phyloP scores from a whole-genome alignment of 805 yeast species.

The Candida manassasensis region DNA sequence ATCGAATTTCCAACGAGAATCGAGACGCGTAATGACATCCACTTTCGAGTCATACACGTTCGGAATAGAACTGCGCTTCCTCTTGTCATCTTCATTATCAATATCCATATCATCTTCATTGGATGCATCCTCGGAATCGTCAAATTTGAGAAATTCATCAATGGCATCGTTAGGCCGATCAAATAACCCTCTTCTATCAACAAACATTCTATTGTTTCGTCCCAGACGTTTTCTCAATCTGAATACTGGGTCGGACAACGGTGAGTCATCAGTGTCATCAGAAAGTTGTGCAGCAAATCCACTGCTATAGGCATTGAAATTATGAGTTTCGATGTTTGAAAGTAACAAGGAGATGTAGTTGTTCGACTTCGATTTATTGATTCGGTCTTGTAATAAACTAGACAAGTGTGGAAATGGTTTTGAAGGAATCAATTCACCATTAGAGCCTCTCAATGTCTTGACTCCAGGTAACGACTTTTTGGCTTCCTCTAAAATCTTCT shows the following conservation, averaged over 20 bases:
- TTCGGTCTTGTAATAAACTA: conserved; percentile 28
- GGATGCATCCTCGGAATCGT: conserved; percentile 22
- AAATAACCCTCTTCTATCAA: conserved; percentile 67
- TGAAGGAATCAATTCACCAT: conserved; percentile 47
- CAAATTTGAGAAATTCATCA: conserved; percentile 38
- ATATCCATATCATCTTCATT: conserved; percentile 17
- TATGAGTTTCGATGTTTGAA: conserved; percentile 34
- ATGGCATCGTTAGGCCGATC: conserved; percentile 29
- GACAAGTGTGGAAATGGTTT: conserved; percentile 47
- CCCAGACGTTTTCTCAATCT: conserved; percentile 73
- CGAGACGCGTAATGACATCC: conserved; percentile 44
- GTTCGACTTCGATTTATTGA: conserved; percentile 19
- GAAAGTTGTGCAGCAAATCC: conserved; percentile 26
- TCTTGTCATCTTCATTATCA: conserved; percentile 16
- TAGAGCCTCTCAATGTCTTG: conserved; percentile 44
- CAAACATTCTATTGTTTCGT: conserved; percentile 60
- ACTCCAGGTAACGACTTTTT: conserved; percentile 41
- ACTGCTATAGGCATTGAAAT: conserved; percentile 35
- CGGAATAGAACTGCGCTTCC: conserved; percentile 9
- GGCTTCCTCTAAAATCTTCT: conserved; percentile 41
- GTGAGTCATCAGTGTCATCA: conserved; percentile 20
- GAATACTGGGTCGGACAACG: conserved; percentile 47
- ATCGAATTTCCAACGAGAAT: conserved; percentile 67
- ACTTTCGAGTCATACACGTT: conserved; percentile 45
- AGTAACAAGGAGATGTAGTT: conserved; percentile 38